Percentiles rank a stretch among this genome's conserved stretches.
Conservation (phyloP, 2,329 filamentous ascomycete species). For the Amauroascus verrucosus region DNA sequence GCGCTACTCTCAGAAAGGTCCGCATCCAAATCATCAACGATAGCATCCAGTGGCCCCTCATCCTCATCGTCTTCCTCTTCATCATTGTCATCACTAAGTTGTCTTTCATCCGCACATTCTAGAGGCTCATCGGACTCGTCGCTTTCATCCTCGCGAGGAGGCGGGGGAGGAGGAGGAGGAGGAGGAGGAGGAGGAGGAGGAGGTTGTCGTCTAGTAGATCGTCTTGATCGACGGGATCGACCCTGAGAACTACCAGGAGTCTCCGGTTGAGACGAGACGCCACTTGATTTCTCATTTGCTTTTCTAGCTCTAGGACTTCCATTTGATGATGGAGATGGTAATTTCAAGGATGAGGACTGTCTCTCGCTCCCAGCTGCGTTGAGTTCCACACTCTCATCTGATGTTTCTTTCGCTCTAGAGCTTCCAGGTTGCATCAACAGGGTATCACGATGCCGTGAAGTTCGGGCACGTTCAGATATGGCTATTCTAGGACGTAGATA, state of each 20-base stretch:
- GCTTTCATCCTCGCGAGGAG: constrained; percentile 47
- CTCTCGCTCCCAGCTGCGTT: neutral
- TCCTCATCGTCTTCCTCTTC: constrained; percentile 49
- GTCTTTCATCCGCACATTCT: constrained; percentile 88
- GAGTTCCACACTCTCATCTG: constrained; percentile 20
- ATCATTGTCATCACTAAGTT: constrained; percentile 51
- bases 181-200: constrained; percentile 32
- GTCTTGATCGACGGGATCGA: constrained; percentile 8
- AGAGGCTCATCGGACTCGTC: constrained; percentile 60
- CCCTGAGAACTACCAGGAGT: constrained; percentile 30
- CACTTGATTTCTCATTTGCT: constrained; percentile 8
- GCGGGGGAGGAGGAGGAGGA: constrained; percentile 24
- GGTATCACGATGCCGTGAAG: constrained; percentile 49
- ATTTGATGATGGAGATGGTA: constrained; percentile 23
- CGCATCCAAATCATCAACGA: constrained; percentile 84
- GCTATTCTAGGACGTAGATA: constrained; percentile 86
- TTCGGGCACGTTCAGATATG: constrained; percentile 62
- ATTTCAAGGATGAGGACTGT: constrained; percentile 9
- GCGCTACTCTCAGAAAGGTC: constrained; percentile 65
- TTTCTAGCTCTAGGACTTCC: constrained; percentile 2
- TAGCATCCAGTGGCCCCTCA: constrained; percentile 60
- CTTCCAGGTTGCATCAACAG: constrained; percentile 64
- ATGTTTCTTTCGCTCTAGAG: constrained; percentile 50
- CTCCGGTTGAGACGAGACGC: constrained; percentile 18
- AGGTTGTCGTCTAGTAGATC: constrained; percentile 10